phyloP scores from a whole-genome alignment of 1,139 yeast species.

The Kodamaea arcana region DNA sequence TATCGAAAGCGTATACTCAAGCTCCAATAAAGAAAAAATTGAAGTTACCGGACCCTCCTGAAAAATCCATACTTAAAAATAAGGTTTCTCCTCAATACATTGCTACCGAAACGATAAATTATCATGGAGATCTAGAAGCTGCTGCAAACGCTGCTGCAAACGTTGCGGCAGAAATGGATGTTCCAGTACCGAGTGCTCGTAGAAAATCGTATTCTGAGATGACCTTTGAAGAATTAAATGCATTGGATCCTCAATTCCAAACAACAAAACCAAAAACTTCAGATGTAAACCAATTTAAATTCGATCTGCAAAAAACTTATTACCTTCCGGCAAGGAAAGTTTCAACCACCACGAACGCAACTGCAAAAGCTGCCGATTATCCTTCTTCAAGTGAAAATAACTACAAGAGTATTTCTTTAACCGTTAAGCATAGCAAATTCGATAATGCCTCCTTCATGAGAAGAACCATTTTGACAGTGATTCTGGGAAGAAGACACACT shows the following conservation, averaged over 20 bases:
- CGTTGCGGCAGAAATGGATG: constrained; percentile 14
- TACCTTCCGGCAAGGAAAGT: constrained; percentile 25
- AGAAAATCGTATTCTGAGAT: constrained; percentile 58
- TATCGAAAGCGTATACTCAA: constrained; percentile 13
- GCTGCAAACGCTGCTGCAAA: constrained; percentile 2
- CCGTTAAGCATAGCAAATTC: constrained; percentile 33
- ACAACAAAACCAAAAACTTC: constrained; percentile 29
- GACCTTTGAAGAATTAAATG: constrained; percentile 62
- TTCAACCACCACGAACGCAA: constrained; percentile 10
- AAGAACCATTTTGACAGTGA: constrained; percentile 35
- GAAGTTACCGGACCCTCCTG: constrained; percentile 30
- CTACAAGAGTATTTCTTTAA: constrained; percentile 37
- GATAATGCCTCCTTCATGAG: constrained; percentile 14
- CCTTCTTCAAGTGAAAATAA: constrained; percentile 39
- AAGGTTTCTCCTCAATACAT: constrained; percentile 28
- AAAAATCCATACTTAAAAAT: constrained; percentile 40
- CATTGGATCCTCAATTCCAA: constrained; percentile 53
- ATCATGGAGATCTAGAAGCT: constrained; percentile 22
- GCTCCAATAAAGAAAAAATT: constrained; percentile 13
- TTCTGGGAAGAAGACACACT: constrained; percentile 43
- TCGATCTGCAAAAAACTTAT: constrained; percentile 37
- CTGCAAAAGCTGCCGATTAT: constrained; percentile 12
- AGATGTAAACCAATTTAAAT: constrained; percentile 36
- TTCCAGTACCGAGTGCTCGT: constrained; percentile 16
- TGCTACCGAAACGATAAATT: constrained; percentile 15